Evolutionary conservation across 805 yeast genomes (phyloP).

Genomic region (Candida tammaniensis): DNA sequence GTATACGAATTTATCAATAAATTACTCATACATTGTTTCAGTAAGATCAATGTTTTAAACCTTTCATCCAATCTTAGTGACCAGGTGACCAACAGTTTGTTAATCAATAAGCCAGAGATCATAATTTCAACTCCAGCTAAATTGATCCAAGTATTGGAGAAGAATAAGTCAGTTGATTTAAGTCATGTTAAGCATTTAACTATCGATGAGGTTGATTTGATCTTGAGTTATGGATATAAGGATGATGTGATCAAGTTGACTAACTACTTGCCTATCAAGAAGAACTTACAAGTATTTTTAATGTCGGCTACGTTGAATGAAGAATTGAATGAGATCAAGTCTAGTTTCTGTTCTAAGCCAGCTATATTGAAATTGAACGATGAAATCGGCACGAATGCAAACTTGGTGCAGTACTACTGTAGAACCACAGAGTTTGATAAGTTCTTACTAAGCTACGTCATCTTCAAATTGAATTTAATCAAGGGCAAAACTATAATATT

Average conservation of each 20-base stretch:
- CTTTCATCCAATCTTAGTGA: constrained; percentile 65
- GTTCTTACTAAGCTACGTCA: constrained; percentile 84
- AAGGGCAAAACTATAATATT: constrained; percentile 89
- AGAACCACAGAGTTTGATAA: constrained; percentile 88
- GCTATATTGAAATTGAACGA: constrained; percentile 80
- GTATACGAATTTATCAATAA: constrained; percentile 69
- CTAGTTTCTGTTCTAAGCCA: constrained; percentile 76
- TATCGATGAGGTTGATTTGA: constrained; percentile 93
- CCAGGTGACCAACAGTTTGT: constrained; percentile 65
- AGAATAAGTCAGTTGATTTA: constrained; percentile 46
- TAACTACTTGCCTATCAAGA: constrained; percentile 63
- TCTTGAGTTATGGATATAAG: constrained; percentile 84
- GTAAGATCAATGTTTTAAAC: constrained; percentile 61
- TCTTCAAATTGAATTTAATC: constrained; percentile 81
- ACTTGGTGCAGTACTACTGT: constrained; percentile 81
- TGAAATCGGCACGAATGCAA: constrained; percentile 48
- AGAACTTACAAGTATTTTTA: constrained; percentile 79
- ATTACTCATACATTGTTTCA: constrained; percentile 68
- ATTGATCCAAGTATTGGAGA: constrained; percentile 54
- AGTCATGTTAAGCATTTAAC: constrained; percentile 65
- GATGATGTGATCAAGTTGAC: constrained; percentile 76
- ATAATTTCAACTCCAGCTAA: constrained; percentile 86
- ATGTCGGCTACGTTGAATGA: constrained; percentile 96
- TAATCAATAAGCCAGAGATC: constrained; percentile 75
- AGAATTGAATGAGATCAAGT: constrained; percentile 75